These are phyloP conservation scores for Thermomucor indicae-seudaticae DNA, from an alignment of 371 early-diverging fungal species.

Conservation along the genomic window DNA sequence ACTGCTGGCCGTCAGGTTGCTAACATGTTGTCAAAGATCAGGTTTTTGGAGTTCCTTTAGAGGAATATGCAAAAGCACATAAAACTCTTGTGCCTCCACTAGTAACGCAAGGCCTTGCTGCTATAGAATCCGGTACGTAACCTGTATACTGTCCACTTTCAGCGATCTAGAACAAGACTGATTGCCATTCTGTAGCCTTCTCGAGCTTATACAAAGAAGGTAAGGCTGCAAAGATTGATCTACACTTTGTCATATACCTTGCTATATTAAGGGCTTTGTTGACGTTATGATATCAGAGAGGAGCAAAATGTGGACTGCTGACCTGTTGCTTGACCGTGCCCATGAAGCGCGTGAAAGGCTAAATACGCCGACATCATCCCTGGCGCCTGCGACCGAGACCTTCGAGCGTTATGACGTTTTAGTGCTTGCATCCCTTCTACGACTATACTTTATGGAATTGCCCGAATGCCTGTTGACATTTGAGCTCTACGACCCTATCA, in stretches of 20 bases:
- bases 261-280: too few species aligned
- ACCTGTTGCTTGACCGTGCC: slow-evolving; percentile 52
- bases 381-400: slow-evolving; percentile 42
- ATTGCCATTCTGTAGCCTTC: slow-evolving; percentile 10
- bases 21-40: slow-evolving; percentile 41
- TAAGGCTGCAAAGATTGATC: slow-evolving; percentile 3
- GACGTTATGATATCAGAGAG: slow-evolving; percentile 14
- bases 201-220: slow-evolving; percentile 29
- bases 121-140: slow-evolving; percentile 35
- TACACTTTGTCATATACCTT: too few species aligned
- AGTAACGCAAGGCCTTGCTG: slow-evolving; percentile 45
- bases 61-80: slow-evolving; percentile 55
- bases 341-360: slow-evolving; percentile 61
- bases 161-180: neutral
- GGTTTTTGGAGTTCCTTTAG: slow-evolving; percentile 70
- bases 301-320: slow-evolving; percentile 51
- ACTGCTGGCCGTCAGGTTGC: neutral
- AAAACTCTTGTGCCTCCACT: slow-evolving; percentile 56
- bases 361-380: slow-evolving; percentile 32
- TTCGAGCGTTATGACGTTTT: slow-evolving; percentile 55
- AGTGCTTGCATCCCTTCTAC: slow-evolving; percentile 57
- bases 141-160: neutral
- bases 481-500: slow-evolving; percentile 73
- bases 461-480: slow-evolving; percentile 68
- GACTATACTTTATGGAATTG: slow-evolving; percentile 69